Evolutionary conservation across 2,329 filamentous ascomycete genomes (phyloP).

Genomic region (Fusarium ambrosium): DNA sequence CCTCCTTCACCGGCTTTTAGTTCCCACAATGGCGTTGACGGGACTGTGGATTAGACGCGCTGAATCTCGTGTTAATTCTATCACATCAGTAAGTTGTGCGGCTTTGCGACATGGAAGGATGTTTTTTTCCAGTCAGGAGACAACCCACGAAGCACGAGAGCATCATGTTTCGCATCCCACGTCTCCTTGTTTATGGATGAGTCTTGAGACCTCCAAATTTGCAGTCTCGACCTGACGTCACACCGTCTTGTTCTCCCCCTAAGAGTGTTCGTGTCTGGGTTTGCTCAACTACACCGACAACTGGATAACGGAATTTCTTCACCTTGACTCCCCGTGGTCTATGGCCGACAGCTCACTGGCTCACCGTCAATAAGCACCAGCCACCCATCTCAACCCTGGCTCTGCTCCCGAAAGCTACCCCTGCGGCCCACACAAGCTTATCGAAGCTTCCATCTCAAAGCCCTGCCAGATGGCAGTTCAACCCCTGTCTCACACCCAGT

Average conservation of each 20-base stretch:
- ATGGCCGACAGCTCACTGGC: constrained; percentile 42
- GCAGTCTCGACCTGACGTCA: constrained; percentile 27
- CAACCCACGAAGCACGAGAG: constrained; percentile 2
- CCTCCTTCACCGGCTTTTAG: not conserved
- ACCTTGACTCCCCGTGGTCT: constrained; percentile 37
- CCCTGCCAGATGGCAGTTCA: constrained; percentile 25
- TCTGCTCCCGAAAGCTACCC: constrained; percentile 34
- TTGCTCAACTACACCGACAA: constrained; percentile 28
- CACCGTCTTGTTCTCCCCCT: constrained; percentile 27
- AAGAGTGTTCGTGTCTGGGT: not conserved
- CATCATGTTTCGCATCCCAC: constrained; percentile 2
- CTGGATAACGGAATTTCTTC: constrained; percentile 1
- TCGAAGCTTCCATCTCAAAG: constrained; percentile 36
- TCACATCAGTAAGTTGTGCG: not conserved
- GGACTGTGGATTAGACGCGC: not conserved
- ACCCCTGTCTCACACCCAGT: constrained; percentile 33
- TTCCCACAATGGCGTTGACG: not conserved
- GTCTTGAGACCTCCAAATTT: not conserved
- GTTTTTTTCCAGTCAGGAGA: constrained; percentile 6
- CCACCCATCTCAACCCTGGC: constrained; percentile 25
- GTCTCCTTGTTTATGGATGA: not conserved
- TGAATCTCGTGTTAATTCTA: not conserved
- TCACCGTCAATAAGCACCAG: constrained; percentile 16
- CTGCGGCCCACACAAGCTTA: constrained; percentile 38
- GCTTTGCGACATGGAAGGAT: not conserved